Evolutionary conservation across 1,284 basidiomycete species (phyloP), one percentile per base, ranked within the genome.

Genomic region (Afroboletus lepidellus): DNA sequence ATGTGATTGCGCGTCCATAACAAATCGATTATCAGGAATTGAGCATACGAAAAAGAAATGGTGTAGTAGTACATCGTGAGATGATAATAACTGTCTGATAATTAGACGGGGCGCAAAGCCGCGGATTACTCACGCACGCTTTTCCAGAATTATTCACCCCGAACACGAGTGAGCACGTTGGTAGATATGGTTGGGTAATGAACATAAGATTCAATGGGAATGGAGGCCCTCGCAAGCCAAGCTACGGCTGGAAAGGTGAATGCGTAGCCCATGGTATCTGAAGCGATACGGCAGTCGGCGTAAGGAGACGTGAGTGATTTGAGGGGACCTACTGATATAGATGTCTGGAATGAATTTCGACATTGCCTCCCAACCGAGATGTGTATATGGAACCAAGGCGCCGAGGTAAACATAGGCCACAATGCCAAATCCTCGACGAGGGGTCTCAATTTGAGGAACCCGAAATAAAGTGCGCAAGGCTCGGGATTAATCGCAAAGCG

Each of bases 181-280:
- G 88, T 90, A 66, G 91, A 93, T 65, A 99, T 96, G 8, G 92
- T 96, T 0, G 96, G 96, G 65, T 98, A 99, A 71, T 99, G 97
- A 5, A 95, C 85, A 65, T 99, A 99, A 21, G 93, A 87, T 3
- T 90, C 94, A 15, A 96, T 79, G 0, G 90, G 86, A 20, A 92
- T 75, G 11, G 76, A 69, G 4, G 77, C 76, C 52, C 60, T 62
- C 15, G 63, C 70, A 20, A 96, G 69, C 34, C 83, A 70, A 5
- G 81, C 74, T 3, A 93, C 86, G 13, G 91, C 72, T 3, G 89
- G 92, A 64, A 91, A 94, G 0, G 92, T 91, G 65, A 98, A 98
- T 0, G 93, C 94, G 64, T 97, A 98, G 23, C 97, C 96, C 94
- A 98, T 98, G 0, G 95, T 94, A 68, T 99, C 95, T 96, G 59